A percentile compares a stretch with the other conserved stretches of the same genome.
Evolutionary conservation across 2,329 filamentous ascomycete genomes (phyloP).

Genomic region (Diplodia mutila): DNA sequence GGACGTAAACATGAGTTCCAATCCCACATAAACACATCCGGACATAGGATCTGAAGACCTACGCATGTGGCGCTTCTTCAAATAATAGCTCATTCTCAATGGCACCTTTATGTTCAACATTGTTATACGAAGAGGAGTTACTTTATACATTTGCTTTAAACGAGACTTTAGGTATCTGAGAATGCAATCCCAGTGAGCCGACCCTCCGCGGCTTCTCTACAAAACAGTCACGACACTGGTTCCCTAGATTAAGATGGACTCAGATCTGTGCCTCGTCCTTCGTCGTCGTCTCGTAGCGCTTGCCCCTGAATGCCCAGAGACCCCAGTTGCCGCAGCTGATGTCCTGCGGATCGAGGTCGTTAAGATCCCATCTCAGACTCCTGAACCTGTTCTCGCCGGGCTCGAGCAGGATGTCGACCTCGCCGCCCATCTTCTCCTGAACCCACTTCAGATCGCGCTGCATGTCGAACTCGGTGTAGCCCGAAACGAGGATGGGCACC

Average conservation of each 20-base stretch:
- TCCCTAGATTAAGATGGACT: neutral
- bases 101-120: too few relatives aligned
- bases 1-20: too few relatives aligned
- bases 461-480: constrained; percentile 96
- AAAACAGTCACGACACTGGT: neutral
- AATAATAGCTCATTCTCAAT: too few relatives aligned
- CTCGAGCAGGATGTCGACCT: constrained; percentile 89
- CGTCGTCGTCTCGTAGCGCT: constrained; percentile 77
- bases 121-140: neutral
- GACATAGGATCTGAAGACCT: too few relatives aligned
- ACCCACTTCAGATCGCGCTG: constrained; percentile 91
- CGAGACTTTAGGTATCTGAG: neutral
- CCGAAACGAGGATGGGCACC: constrained; percentile 89
- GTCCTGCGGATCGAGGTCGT: constrained; percentile 92
- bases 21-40: too few relatives aligned
- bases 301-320: constrained; percentile 94
- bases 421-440: constrained; percentile 78
- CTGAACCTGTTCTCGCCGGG: constrained; percentile 94
- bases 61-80: too few relatives aligned
- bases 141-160: neutral
- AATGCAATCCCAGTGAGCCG: neutral
- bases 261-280: constrained; percentile 45
- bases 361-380: constrained; percentile 94
- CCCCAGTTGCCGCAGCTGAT: constrained; percentile 97
- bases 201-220: neutral